phyloP scores from a whole-genome alignment of 345 rosid species.

The Eutrema heterophyllum region DNA sequence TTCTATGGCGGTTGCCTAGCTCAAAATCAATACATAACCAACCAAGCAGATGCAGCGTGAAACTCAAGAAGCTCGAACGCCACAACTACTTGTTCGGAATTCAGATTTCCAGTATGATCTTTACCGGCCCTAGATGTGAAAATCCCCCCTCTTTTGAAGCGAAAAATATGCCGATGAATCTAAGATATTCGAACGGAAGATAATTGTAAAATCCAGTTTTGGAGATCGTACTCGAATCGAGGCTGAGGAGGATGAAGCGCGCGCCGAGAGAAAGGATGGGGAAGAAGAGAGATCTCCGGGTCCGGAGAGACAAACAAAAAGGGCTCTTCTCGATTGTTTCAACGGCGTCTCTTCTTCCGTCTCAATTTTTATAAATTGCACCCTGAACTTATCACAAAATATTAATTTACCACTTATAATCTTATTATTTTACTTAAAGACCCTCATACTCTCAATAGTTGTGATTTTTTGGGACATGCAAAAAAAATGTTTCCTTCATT shows the following conservation, averaged over 20 bases:
- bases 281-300: conserved; percentile 20
- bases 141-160: background rate
- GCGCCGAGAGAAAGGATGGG: conserved; percentile 7
- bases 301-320: conserved; percentile 6
- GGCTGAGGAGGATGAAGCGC: conserved; percentile 10
- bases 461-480: background rate
- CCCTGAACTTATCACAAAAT: background rate
- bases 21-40: conserved; percentile 3
- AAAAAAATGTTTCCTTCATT: background rate
- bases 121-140: conserved; percentile 10
- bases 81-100: background rate
- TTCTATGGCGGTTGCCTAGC: background rate
- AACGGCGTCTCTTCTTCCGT: conserved; percentile 30
- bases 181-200: background rate
- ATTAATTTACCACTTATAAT: background rate
- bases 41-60: background rate
- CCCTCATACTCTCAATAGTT: background rate
- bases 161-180: background rate
- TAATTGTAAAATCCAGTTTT: background rate
- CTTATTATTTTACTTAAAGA: background rate
- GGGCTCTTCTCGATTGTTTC: conserved; percentile 8
- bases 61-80: background rate
- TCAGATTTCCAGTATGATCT: conserved; percentile 1
- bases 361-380: background rate
- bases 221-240: conserved; percentile 10